Percentiles rank a stretch among this genome's conserved stretches.
These are phyloP conservation scores for Solanum chiquidenum DNA, from an alignment of 257 asterid species.

Conservation along the genomic window DNA sequence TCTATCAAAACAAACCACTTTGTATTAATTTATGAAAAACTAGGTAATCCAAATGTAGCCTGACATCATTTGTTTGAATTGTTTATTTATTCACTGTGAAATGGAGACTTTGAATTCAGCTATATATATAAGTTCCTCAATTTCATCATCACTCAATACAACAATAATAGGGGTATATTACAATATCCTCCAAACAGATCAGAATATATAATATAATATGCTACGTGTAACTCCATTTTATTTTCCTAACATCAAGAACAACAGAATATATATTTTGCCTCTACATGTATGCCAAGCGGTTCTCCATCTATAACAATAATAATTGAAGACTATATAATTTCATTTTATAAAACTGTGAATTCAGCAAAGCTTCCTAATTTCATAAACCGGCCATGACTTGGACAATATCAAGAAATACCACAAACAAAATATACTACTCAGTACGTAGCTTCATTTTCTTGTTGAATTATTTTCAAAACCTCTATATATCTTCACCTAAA, in stretches of 20 bases:
- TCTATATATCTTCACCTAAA: neutral
- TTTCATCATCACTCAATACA: neutral
- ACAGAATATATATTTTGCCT: neutral
- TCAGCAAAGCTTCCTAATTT: no score
- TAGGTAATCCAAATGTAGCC: no score
- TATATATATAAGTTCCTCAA: neutral
- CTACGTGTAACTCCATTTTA: neutral
- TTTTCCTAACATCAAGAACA: neutral
- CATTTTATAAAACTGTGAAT: no score
- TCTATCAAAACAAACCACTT: no score
- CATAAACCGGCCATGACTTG: no score
- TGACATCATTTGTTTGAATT: neutral
- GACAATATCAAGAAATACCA: no score
- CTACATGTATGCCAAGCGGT: neutral
- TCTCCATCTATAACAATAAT: no score
- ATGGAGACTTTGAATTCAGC: neutral
- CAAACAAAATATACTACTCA: no score
- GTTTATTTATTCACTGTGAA: slow-evolving; percentile 3
- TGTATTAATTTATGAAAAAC: no score
- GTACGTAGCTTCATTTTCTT: no score
- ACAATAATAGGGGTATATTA: neutral
- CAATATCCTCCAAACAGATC: neutral
- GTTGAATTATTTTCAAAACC: neutral
- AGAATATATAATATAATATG: neutral
- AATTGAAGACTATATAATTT: neutral